These are phyloP conservation scores for Mycena floridula DNA, from an alignment of 768 basidiomycete species.

Conservation along the genomic window DNA sequence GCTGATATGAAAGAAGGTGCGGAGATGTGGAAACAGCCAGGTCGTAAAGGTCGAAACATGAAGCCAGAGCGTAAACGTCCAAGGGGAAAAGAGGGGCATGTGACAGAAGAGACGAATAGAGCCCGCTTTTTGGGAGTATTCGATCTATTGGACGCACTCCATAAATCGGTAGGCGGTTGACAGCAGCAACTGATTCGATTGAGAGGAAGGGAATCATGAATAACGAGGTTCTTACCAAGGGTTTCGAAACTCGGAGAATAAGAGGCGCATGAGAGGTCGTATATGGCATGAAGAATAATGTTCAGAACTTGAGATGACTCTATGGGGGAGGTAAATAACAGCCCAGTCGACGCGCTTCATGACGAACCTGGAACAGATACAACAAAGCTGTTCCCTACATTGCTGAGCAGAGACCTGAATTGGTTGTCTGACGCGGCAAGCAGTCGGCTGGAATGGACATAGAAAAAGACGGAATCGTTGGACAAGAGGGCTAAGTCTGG, in stretches of 20 bases:
- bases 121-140: conserved; percentile 45
- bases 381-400: conserved; percentile 40
- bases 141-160: conserved; percentile 48
- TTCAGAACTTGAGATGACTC: conserved; percentile 63
- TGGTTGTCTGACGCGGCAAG: conserved; percentile 55
- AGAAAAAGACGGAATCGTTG: conserved; percentile 79
- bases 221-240: conserved; percentile 20
- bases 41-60: conserved; percentile 58
- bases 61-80: conserved; percentile 68
- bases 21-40: conserved; percentile 73
- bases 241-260: conserved; percentile 64
- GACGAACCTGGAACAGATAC: conserved; percentile 49
- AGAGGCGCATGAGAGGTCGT: conserved; percentile 67
- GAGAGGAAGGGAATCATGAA: too few relatives aligned
- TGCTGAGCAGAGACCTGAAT: conserved; percentile 55
- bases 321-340: too few relatives aligned
- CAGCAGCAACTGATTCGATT: conserved; percentile 12
- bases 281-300: conserved; percentile 65
- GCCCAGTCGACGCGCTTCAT: too few relatives aligned
- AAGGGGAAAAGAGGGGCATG: conserved; percentile 65
- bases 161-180: conserved; percentile 51
- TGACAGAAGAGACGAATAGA: conserved; percentile 56
- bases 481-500: conserved; percentile 66
- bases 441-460: conserved; percentile 60
- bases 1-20: conserved; percentile 66